Evolutionary conservation across 139 green algal species (phyloP).

Genomic region (Closterium sp.): DNA sequence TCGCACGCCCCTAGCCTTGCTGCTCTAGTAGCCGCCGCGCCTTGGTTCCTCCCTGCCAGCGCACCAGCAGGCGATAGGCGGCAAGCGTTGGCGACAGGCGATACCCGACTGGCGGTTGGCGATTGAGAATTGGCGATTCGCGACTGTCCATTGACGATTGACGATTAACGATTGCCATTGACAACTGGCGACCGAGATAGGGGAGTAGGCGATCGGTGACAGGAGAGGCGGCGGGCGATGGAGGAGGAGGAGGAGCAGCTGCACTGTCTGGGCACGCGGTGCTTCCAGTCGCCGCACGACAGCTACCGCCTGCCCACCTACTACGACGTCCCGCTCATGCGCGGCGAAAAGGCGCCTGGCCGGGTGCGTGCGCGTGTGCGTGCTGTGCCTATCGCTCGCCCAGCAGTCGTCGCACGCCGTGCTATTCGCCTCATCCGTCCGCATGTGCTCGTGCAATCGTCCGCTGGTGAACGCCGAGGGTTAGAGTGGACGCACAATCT

Average conservation of each 20-base stretch:
- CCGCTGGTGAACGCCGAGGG: too few species aligned
- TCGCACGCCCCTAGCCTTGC: too few species aligned
- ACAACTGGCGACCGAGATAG: background rate
- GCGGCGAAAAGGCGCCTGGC: constrained; percentile 22
- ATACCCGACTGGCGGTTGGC: background rate
- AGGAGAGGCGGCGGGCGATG: background rate
- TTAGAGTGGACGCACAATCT: too few species aligned
- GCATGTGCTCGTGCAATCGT: too few species aligned
- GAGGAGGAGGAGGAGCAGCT: constrained; percentile 1
- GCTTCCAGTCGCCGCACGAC: constrained; percentile 28
- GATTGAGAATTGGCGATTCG: background rate
- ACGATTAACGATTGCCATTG: background rate
- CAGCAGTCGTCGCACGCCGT: background rate
- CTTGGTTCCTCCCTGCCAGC: too few species aligned
- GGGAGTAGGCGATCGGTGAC: background rate
- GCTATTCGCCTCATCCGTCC: too few species aligned
- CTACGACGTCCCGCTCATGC: constrained; percentile 28
- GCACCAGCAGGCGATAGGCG: background rate
- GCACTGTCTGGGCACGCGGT: constrained; percentile 31
- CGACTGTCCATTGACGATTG: background rate
- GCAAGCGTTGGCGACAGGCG: background rate
- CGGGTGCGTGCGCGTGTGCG: constrained; percentile 10
- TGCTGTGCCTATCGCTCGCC: too few species aligned
- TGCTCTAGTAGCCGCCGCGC: too few species aligned
- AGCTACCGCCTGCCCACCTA: constrained; percentile 13